phyloP scores from a whole-genome alignment of 208 protist species.

The Trypanosoma caninum region DNA sequence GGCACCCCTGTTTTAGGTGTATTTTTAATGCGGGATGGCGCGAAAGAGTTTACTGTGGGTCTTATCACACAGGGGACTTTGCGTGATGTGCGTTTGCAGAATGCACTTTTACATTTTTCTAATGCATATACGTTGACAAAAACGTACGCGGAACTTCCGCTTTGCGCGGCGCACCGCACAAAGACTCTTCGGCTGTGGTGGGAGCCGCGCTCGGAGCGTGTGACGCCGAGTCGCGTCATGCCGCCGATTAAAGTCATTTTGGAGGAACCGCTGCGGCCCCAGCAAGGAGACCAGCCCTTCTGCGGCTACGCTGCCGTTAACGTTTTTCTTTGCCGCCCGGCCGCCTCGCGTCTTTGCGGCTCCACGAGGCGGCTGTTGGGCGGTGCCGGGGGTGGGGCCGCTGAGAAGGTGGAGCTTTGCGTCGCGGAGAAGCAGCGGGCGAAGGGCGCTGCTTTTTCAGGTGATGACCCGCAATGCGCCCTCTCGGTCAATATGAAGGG shows the following conservation, averaged over 20 bases:
- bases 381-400: neutral
- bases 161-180: slow-evolving; percentile 41
- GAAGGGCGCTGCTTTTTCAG: neutral
- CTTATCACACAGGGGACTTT: slow-evolving; percentile 35
- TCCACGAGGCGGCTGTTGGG: slow-evolving; percentile 19
- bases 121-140: slow-evolving; percentile 10
- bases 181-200: slow-evolving; percentile 54
- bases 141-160: slow-evolving; percentile 28
- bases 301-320: slow-evolving; percentile 35
- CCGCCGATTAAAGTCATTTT: slow-evolving; percentile 48
- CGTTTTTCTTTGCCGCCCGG: slow-evolving; percentile 48
- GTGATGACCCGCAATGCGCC: neutral
- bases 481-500: neutral
- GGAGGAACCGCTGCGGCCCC: slow-evolving; percentile 19
- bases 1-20: slow-evolving; percentile 28
- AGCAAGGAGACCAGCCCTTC: slow-evolving; percentile 16
- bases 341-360: slow-evolving; percentile 34
- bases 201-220: slow-evolving; percentile 38
- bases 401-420: neutral
- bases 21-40: slow-evolving; percentile 30
- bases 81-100: slow-evolving; percentile 9
- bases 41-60: slow-evolving; percentile 30
- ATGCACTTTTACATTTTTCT: slow-evolving; percentile 26
- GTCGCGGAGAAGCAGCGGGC: neutral
- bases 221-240: slow-evolving; percentile 39